Base-by-base conservation (phyloP, 495 filamentous ascomycete genomes). In the Glonium stellatum region DNA sequence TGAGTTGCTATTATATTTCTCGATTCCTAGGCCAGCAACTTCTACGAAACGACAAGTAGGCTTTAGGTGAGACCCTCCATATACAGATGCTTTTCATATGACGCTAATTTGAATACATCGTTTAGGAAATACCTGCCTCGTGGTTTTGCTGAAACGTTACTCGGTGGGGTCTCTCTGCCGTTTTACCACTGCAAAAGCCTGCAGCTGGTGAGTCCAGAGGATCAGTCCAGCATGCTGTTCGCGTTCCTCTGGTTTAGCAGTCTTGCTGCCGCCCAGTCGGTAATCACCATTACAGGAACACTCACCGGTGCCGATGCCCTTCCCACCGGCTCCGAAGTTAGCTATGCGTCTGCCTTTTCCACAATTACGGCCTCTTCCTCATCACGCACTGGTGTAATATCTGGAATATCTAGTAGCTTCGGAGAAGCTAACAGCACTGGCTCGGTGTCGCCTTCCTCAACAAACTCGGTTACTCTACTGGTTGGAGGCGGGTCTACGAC, bases 301-400 rank as follows among this genome's bases (percentile, higher is more conserved):
- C 37, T 67, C n/a, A 63, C 61, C 6, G 55, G 61, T 8, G 58
- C 44, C 13, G 57, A 58, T 35, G 65, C 61, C 1, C 50, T 36
- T 3, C 62, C 65, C 0, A 68, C 65, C 10, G 37, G 59, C n/a
- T 55, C 57, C 4, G 34, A 36, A 39, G 31, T 37, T n/a, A 37
- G 1, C 11, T 55, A 36, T 37, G 48, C 61, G 22, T 62, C 65
- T 25, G 65, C 62, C 42, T 59, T 65, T 53, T n/a, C 48, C 5
- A 55, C 35, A 18, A 60, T 27, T 22, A 57, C 48, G 13, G 47
- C 61, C 19, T 23, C 12, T 4, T 37, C 27, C 27, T 37, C 18
- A 42, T 18, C 19, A 37, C 13, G 27, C 27, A 60, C 59, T 21
- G 62, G 58, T 15, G 59, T 46, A 15, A 59, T 59, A 25, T 51